These are phyloP conservation scores for Extremus antarcticus DNA, from an alignment of 495 filamentous ascomycete species.

Conservation along the genomic window DNA sequence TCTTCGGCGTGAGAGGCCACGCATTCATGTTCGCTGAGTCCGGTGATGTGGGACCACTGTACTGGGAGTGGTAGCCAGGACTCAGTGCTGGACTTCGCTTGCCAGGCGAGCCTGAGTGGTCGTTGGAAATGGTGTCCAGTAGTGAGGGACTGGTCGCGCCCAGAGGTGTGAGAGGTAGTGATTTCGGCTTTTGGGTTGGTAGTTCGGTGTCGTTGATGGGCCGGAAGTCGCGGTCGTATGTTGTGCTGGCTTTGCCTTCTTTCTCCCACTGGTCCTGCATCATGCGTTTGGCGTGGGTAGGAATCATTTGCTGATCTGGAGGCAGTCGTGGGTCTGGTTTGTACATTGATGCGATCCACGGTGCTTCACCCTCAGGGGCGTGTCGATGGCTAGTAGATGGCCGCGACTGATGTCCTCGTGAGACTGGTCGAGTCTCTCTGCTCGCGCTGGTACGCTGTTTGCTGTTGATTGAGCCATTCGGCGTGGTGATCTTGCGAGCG, in stretches of 20 bases:
- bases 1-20: constrained; percentile 4
- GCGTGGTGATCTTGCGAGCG: constrained; percentile 16
- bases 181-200: not conserved
- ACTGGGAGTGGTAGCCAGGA: not conserved
- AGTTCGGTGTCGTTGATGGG: constrained; percentile 47
- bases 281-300: constrained; percentile 82
- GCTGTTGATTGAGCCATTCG: constrained; percentile 7
- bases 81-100: not conserved
- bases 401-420: constrained; percentile 32
- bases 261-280: constrained; percentile 92
- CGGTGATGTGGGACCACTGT: not conserved
- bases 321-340: constrained; percentile 91
- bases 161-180: not conserved
- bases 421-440: constrained; percentile 2
- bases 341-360: constrained; percentile 90
- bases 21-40: not conserved
- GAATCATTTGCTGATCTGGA: constrained; percentile 88
- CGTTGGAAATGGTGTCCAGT: not conserved
- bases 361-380: constrained; percentile 85
- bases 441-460: constrained; percentile 5
- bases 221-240: constrained; percentile 74
- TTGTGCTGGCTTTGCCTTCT: constrained; percentile 69
- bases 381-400: constrained; percentile 47
- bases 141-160: constrained; percentile 1
- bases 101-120: not conserved